Base-by-base conservation (phyloP, 176 grass and related monocot genomes). In the Lolium multiflorum region DNA sequence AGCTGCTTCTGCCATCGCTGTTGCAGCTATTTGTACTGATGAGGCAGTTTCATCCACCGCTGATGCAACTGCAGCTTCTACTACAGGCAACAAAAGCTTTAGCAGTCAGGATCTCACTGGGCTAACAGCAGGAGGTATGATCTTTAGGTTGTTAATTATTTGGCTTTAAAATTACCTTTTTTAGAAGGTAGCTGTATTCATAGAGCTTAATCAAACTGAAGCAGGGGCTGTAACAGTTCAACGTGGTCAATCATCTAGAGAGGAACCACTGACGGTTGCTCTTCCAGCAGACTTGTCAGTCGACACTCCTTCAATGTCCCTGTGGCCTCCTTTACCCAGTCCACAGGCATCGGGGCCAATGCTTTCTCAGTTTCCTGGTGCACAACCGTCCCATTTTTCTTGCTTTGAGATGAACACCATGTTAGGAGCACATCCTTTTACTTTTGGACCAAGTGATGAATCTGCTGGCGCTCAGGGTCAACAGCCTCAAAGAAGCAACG, bases 271-370 rank as follows among this genome's bases (percentile, higher is more conserved):
- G 38, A 85, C 82, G 14, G 97, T 96, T 77, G 94, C 97, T 81
- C 97, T 98, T 62, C 97, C 97, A 74, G 97, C 94, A 57, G 97
- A 98, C 88, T 86, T 98, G 80, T 99, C 94, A 35, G 92, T 98
- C 46, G 97, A 98, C 83, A 96, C 97, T 87, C 84, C 92, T 31
- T 79, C 87, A 54, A 93, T 96, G 59, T 88, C 92, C 56, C 67
- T 93, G 54, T 99, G 97, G 97, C 93, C 92, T 77, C 83, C 91
- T 78, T 70, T 99, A 74, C 70, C 92, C 20, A 99, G 97, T 73
- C 90, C 92, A 72, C 97, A 96, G 78, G 84, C 90, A 51, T 87
- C 93, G 50, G 89, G 85, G 26, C 82, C 93, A 82, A 87, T 94
- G 90, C 87, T 98, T 85, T 92, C 93, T 80, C 96, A 96, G 81